These are phyloP conservation scores for Neurospora discreta DNA, from an alignment of 495 filamentous ascomycete genomes.

Conservation along the genomic window DNA sequence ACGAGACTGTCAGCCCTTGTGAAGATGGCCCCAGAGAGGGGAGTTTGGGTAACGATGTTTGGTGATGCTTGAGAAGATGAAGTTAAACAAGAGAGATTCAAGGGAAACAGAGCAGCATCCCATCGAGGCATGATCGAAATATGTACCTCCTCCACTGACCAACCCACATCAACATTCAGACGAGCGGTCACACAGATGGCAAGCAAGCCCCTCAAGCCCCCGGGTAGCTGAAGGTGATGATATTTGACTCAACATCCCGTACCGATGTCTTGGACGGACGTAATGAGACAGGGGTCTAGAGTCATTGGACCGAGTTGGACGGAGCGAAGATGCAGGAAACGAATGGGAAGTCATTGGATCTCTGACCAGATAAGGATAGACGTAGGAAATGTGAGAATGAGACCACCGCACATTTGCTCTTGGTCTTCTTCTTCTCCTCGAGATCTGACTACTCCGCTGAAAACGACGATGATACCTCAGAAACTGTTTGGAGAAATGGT, in stretches of 20 bases:
- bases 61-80: not conserved
- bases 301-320: not conserved
- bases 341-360: not conserved
- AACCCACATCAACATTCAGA: not conserved
- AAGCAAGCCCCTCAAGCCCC: not conserved
- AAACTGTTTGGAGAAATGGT: not conserved
- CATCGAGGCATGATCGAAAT: not conserved
- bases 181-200: not conserved
- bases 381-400: not conserved
- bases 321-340: not conserved
- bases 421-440: not conserved
- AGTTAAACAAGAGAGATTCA: not conserved
- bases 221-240: not conserved
- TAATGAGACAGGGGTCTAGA: constrained; percentile 7
- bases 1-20: not conserved
- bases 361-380: not conserved
- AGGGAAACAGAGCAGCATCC: not conserved
- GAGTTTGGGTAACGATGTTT: not conserved
- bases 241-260: not conserved
- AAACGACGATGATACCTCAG: not conserved
- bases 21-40: not conserved
- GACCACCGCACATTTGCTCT: not conserved
- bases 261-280: constrained; percentile 5
- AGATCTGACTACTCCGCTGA: not conserved
- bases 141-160: not conserved